Base-by-base conservation (phyloP, 83 land plant genomes). In the Picea mariana region DNA sequence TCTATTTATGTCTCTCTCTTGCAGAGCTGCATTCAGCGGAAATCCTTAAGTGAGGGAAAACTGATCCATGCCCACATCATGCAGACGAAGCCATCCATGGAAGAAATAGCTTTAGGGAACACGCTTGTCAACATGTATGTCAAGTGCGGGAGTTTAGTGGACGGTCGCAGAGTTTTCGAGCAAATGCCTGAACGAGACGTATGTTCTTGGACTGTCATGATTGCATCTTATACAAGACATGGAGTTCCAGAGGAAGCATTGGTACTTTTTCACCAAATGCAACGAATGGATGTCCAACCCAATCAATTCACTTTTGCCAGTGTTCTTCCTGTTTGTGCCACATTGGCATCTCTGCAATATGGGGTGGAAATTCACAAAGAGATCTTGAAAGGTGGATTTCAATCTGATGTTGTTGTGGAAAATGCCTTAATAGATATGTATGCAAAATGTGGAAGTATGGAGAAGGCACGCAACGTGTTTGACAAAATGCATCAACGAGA, bases 381-480 rank as follows among this genome's bases (percentile, higher is more conserved):
- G 16, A 23, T 84, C 49, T 11, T 85, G 9, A 85, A 83, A 67
- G 31, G 20, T 16, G 31, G 80, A 38, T 77, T n/a, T 6, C 15
- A 55, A 55, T 55, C 15, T 55, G 26, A 66, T 66, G 20, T n/a
- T 3, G 87, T 75, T 81, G 87, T 87, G 3, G 52, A 13, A 4
- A 92, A 89, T 72, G 86, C 86, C 79, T 82, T 92, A 81, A 79
- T 92, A 4, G 62, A 81, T 59, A 65, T 58, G 59, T 92, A 92
- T 78, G 62, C 80, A 16, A 86, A 81, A 75, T 86, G 83, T 31
- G 49, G 31, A 0, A 55, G 61, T 79, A 71, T 87, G 75, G 1
- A 62, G 63, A 88, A 81, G 2, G 87, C 87, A 6, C 26, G 69
- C 24, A 77, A 71, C 42, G 65, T 85, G 49, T 83, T 85, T 21